phyloP scores from a whole-genome alignment of 371 early-diverging fungal species.

The Thermomucor indicae-seudaticae region DNA sequence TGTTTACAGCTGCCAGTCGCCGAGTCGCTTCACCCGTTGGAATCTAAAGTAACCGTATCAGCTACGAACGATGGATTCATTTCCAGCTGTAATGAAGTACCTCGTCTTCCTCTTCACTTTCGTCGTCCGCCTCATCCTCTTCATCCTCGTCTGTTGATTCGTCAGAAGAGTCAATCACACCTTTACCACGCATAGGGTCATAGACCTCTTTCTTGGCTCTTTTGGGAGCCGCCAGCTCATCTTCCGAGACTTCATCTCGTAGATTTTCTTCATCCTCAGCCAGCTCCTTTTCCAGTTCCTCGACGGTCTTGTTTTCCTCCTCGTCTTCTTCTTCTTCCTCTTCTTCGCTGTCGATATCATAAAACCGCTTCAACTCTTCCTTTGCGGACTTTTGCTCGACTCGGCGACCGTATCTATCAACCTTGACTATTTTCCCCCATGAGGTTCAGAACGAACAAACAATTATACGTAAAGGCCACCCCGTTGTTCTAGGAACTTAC shows the following conservation, averaged over 20 bases:
- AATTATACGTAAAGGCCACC: too few relatives aligned
- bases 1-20: constrained; percentile 89
- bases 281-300: constrained; percentile 44
- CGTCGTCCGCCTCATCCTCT: constrained; percentile 49
- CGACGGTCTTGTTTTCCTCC: constrained; percentile 30
- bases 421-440: constrained; percentile 46
- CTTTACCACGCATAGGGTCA: constrained; percentile 87
- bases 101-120: constrained; percentile 51
- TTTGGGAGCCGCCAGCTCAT: constrained; percentile 12
- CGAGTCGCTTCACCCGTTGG: constrained; percentile 83
- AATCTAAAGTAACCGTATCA: constrained; percentile 29
- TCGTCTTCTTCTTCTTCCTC: constrained; percentile 37
- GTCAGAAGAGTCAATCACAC: constrained; percentile 63
- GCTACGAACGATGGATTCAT: constrained; percentile 2
- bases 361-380: constrained; percentile 55
- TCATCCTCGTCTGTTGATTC: constrained; percentile 48
- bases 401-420: constrained; percentile 88
- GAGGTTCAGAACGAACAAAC: background rate
- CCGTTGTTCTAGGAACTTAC: constrained; percentile 26
- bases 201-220: constrained; percentile 19
- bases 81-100: constrained; percentile 17
- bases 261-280: constrained; percentile 43
- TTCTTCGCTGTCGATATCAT: constrained; percentile 58
- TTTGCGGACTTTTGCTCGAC: constrained; percentile 44
- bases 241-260: constrained; percentile 17